Conservation (phyloP, 2,329 filamentous ascomycete genomes). For the Aspergillus spinulosporus region DNA sequence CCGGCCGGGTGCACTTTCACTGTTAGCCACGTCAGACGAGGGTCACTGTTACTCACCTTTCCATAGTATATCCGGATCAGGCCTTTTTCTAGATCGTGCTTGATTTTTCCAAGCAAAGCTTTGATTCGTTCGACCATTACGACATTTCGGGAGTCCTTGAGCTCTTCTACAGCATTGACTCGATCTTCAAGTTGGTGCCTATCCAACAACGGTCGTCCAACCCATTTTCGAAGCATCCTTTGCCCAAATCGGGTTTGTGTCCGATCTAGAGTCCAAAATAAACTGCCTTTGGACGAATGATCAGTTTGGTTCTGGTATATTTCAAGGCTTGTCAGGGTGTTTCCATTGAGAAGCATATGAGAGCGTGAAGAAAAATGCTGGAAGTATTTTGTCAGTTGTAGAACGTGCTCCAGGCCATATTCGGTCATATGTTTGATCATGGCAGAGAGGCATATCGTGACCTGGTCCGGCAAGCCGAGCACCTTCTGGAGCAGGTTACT, state of each 20-base stretch:
- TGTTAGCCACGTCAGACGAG: conserved; percentile 19
- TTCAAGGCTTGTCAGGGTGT: conserved; percentile 88
- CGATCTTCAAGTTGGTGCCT: conserved; percentile 72
- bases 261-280: conserved; percentile 94
- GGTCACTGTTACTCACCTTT: conserved; percentile 51
- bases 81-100: conserved; percentile 84
- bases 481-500: conserved; percentile 79
- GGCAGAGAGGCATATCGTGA: conserved; percentile 88
- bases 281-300: conserved; percentile 76
- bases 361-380: conserved; percentile 90
- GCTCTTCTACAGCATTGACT: conserved; percentile 80
- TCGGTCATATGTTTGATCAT: conserved; percentile 94
- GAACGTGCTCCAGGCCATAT: conserved; percentile 92
- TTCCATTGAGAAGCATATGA: conserved; percentile 95
- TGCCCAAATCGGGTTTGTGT: conserved; percentile 88
- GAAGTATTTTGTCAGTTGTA: conserved; percentile 95
- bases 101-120: conserved; percentile 68
- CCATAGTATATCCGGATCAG: conserved; percentile 96
- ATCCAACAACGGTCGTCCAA: conserved; percentile 84
- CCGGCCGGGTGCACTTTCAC: conserved; percentile 71
- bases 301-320: conserved; percentile 96
- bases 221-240: conserved; percentile 87
- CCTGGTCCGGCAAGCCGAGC: conserved; percentile 76
- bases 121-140: conserved; percentile 71
- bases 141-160: conserved; percentile 68